These are phyloP conservation scores for Apostasia shenzhenica DNA, from an alignment of 106 monocot genomes.

Conservation along the genomic window DNA sequence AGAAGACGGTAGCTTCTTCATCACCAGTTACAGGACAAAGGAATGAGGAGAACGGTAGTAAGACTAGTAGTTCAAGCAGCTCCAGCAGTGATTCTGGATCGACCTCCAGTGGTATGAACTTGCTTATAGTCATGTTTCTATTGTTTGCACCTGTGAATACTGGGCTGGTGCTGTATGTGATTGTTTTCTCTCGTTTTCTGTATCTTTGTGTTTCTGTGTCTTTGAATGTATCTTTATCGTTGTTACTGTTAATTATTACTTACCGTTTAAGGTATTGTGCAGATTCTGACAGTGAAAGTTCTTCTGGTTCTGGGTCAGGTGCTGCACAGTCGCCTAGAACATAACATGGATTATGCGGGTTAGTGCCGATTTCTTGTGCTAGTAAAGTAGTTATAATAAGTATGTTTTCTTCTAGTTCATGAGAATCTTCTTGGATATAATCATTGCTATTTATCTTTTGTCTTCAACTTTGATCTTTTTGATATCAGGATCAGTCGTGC, in stretches of 20 bases:
- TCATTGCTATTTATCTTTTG: no score
- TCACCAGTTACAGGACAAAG: constrained; percentile 23
- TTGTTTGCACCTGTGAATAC: background rate
- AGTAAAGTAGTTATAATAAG: no score
- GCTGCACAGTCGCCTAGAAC: constrained; percentile 5
- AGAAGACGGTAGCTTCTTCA: constrained; percentile 25
- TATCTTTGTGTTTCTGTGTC: no score
- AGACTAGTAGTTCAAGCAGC: constrained; percentile 56
- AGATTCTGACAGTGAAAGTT: constrained; percentile 58
- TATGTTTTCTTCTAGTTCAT: no score
- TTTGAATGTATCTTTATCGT: no score
- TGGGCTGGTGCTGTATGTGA: no score
- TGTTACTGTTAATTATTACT: no score
- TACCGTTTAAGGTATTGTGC: background rate
- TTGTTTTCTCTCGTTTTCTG: no score
- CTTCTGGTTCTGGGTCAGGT: constrained; percentile 32
- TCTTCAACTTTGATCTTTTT: no score
- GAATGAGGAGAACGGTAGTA: constrained; percentile 32
- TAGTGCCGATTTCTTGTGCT: background rate
- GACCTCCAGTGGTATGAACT: constrained; percentile 43
- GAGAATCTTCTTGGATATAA: no score
- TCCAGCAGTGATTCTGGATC: constrained; percentile 69
- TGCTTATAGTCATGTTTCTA: background rate
- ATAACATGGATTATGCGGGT: background rate
- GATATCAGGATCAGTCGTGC: no score